Conservation (phyloP, 306 rosid species). For the Echinosophora koreensis region DNA sequence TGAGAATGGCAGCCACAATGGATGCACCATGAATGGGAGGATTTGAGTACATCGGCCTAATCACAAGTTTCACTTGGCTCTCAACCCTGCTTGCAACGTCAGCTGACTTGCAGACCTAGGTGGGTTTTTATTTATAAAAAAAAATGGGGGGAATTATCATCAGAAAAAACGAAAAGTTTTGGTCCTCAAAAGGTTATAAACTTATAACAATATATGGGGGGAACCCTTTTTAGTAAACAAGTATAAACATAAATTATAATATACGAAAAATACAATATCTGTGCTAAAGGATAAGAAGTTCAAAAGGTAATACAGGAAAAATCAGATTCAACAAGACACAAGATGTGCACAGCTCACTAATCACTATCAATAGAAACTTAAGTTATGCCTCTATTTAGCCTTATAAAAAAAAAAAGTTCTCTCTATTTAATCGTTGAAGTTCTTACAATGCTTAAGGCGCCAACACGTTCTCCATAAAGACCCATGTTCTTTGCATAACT, state of each 20-base stretch:
- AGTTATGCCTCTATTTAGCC: no score
- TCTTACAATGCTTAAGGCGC: slow-evolving; percentile 94
- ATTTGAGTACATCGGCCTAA: slow-evolving; percentile 97
- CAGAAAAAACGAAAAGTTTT: slow-evolving; percentile 12
- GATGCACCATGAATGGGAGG: slow-evolving; percentile 99
- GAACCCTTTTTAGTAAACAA: not conserved
- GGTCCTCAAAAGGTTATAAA: not conserved
- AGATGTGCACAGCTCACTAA: not conserved
- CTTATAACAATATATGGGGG: not conserved
- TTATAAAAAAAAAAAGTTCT: no score
- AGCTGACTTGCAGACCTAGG: slow-evolving; percentile 82
- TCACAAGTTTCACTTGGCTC: slow-evolving; percentile 96
- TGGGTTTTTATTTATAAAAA: slow-evolving; percentile 31
- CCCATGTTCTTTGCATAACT: slow-evolving; percentile 99
- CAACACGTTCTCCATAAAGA: slow-evolving; percentile 97
- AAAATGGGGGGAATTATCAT: slow-evolving; percentile 23
- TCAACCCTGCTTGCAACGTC: slow-evolving; percentile 89
- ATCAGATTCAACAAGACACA: slow-evolving; percentile 12
- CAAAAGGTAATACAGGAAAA: slow-evolving; percentile 20
- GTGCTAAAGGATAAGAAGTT: slow-evolving; percentile 17
- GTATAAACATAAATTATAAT: not conserved
- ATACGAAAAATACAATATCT: not conserved
- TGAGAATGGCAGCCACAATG: slow-evolving; percentile 90
- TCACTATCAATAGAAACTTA: not conserved
- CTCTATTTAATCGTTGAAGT: slow-evolving; percentile 35